Conservation (phyloP, 306 rosid species). For the Pachyrhizus erosus region DNA sequence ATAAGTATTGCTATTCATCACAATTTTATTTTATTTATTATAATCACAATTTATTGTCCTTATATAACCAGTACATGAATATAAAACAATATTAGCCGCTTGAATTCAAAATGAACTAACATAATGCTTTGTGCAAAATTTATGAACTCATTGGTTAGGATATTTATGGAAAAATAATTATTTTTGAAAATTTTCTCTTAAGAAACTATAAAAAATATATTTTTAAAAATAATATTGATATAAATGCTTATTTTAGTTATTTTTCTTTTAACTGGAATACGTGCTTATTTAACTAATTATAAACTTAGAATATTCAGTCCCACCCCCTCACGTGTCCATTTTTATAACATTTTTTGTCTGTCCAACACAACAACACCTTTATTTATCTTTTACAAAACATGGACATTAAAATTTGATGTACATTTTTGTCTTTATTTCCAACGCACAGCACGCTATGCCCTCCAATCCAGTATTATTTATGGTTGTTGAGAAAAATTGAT, state of each 20-base stretch:
- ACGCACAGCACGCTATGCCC: neutral
- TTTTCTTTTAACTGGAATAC: neutral
- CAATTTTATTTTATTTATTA: conserved; percentile 7
- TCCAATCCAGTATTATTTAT: neutral
- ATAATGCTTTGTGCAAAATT: neutral
- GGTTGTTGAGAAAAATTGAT: conserved; percentile 9
- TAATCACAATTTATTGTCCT: conserved; percentile 6
- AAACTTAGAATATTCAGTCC: neutral
- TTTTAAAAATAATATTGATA: neutral
- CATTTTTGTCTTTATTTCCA: neutral
- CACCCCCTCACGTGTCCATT: neutral
- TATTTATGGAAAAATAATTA: neutral
- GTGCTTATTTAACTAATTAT: neutral
- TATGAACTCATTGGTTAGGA: neutral
- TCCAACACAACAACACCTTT: neutral
- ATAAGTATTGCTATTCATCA: conserved; percentile 22
- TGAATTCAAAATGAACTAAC: conserved; percentile 4
- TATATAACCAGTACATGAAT: neutral
- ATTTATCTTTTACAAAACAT: neutral
- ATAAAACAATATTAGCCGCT: neutral
- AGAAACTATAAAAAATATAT: neutral
- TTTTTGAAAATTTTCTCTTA: neutral
- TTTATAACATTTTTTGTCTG: neutral
- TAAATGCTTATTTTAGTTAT: neutral
- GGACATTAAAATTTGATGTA: neutral